Base-by-base conservation (phyloP, 306 rosid genomes). In the Gleditsia sinensis region DNA sequence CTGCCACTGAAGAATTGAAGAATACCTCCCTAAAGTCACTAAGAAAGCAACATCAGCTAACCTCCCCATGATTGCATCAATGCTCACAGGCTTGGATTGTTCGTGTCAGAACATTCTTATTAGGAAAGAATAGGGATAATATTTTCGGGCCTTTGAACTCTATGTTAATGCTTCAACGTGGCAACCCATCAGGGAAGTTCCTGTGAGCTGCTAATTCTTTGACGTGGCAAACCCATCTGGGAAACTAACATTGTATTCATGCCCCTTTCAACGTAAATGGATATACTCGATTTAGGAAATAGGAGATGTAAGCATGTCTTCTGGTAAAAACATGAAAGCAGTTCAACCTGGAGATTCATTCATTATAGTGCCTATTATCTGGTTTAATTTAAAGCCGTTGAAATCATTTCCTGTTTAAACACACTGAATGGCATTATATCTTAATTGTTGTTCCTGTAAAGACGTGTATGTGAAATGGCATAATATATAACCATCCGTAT, bases 51-150 rank as follows among this genome's bases (percentile, higher is more conserved):
- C 84, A 87, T 71, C 67, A 67, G 83, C 69, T 54, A 80, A 40
- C 56, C 72, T 77, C 87, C 81, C 81, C 70, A 81, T 54, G 77
- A 77, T 82, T 85, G 94, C 89, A 85, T 80, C 86, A 89, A 87
- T 87, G 78, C 88, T 80, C 76, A 72, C 72, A 74, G 69, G 73
- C 79, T 74, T 74, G 78, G 77, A 81, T 86, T 80, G 84, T 89
- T 79, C 85, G 39, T 56, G 58, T 64, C 68, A 60, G 75, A 67
- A 83, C 80, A 84, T 75, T 82, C 84, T 69, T 51, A 83, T 78
- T 67, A 72, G 83, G 75, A 72, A 80, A 78, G 71, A 74, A 57
- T 34, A 57, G 73, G 16, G 48, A 45, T 76, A 50, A 68, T 46
- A 83, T 59, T 56, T 68, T 72, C 71, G 28, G 78, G 40, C 36